phyloP scores from a whole-genome alignment of 208 protist species.

The Trypanosoma scelopori region DNA sequence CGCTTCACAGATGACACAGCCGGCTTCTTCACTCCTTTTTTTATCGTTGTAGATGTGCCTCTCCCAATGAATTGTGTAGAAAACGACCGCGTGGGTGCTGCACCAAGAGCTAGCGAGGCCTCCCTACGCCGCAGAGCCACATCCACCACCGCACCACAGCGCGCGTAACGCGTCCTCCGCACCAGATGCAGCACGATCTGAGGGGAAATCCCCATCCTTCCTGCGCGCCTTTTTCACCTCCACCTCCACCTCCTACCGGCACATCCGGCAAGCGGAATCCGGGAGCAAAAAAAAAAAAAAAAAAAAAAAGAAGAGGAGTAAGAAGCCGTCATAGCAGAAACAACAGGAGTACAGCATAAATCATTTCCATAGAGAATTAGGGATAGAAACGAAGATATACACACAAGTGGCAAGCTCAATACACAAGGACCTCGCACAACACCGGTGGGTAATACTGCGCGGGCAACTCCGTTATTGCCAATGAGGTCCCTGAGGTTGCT shows the following conservation, averaged over 20 bases:
- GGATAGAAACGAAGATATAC: too few relatives aligned
- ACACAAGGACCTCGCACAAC: slow-evolving; percentile 49
- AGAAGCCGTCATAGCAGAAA: too few relatives aligned
- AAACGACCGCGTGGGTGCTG: neutral
- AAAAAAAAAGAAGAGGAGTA: slow-evolving; percentile 16
- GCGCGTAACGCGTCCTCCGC: neutral
- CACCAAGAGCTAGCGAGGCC: neutral
- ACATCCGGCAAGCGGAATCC: slow-evolving; percentile 4
- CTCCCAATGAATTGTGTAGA: slow-evolving; percentile 13
- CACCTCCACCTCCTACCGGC: neutral
- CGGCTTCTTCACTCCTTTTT: neutral
- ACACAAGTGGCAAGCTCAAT: slow-evolving; percentile 23
- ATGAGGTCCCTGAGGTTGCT: neutral
- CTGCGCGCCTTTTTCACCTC: too few relatives aligned
- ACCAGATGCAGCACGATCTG: neutral
- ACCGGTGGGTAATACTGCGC: slow-evolving; percentile 29
- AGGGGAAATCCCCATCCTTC: neutral
- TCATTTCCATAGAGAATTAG: too few relatives aligned
- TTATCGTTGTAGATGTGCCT: neutral
- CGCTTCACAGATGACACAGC: slow-evolving; percentile 14
- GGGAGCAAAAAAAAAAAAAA: slow-evolving; percentile 15
- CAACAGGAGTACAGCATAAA: too few relatives aligned
- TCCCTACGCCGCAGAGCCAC: neutral
- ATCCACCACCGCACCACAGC: neutral
- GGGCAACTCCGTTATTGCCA: slow-evolving; percentile 20